Conservation (phyloP, 305 asterid species). For the Fraxinus albicans region DNA sequence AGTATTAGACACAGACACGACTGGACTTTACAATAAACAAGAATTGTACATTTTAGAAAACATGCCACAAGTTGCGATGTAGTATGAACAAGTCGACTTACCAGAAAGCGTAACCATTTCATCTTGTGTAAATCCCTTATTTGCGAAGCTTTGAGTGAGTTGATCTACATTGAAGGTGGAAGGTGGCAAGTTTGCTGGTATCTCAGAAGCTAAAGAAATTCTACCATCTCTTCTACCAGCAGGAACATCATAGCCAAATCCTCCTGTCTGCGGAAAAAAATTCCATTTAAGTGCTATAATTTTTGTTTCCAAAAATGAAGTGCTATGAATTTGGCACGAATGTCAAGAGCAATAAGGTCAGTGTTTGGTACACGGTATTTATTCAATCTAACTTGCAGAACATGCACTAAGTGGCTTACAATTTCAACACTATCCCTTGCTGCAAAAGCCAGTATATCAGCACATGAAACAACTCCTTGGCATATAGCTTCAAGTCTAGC, state of each 20-base stretch:
- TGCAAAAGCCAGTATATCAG: conserved; percentile 79
- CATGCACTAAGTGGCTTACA: conserved; percentile 29
- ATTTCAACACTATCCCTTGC: conserved; percentile 77
- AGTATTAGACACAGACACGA: too few species aligned
- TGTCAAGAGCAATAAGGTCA: not conserved
- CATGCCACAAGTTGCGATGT: too few species aligned
- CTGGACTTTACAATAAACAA: too few species aligned
- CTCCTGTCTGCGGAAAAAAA: conserved; percentile 44
- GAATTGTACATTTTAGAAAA: too few species aligned
- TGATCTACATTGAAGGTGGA: conserved; percentile 43
- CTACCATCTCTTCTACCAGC: conserved; percentile 81
- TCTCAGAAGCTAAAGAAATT: conserved; percentile 48
- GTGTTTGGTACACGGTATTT: not conserved
- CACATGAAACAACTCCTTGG: conserved; percentile 62
- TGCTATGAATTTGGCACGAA: not conserved
- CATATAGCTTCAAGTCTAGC: conserved; percentile 52
- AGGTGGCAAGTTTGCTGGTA: conserved; percentile 47
- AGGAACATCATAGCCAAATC: conserved; percentile 60
- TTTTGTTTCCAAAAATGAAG: not conserved
- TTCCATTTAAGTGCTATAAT: not conserved
- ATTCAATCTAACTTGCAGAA: not conserved
- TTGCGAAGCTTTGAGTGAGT: conserved; percentile 55
- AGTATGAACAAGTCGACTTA: conserved; percentile 16
- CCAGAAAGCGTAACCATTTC: conserved; percentile 94
- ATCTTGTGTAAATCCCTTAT: conserved; percentile 61